Base-by-base conservation (phyloP, 257 asterid species). In the Leptodermis oblonga region DNA sequence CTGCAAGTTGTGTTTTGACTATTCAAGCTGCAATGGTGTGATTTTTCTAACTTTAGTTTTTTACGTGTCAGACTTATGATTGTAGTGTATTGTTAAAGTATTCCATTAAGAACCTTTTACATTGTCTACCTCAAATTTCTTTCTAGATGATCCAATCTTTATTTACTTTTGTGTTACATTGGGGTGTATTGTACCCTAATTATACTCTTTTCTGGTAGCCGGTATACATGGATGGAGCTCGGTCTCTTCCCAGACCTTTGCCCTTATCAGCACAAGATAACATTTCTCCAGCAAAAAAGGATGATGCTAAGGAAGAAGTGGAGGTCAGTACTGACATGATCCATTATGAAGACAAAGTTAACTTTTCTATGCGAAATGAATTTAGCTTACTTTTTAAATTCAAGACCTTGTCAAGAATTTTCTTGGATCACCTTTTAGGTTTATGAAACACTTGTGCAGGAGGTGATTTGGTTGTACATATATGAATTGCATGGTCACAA, bases 231-330 rank as follows among this genome's bases (percentile, higher is more conserved):
- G 96, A 90, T 78, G 33, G 81, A 37, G 85, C 69, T 54, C 85
- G 77, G 82, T 77, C 93, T 78, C 96, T 90, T 83, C 97, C 98
- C 34, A 89, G 84, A 76, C 98, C 98, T 48, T 80, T 84, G 79
- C 86, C 98, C 18, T 79, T 84, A 68, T 83, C 87, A 69, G 79
- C 82, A 54, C 83, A 78, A 81, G 83, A 78, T 69, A 79, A 55
- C n/a, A 74, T 79, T 62, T 85, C 86, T 25, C 78, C 89, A 43
- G 82, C 67, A 52, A 83, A 80, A 70, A 78, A 56, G 70, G 86
- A 74, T 51, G 81, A 73, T 41, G 79, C 63, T 66, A 81, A 78
- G 73, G 92, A 83, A 77, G 96, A 82, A 76, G 90, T 80, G 60
- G 86, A 90, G 96, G 96, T 92, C 71, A 77, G 91, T 81, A 31